Evolutionary conservation across 371 early-diverging fungal genomes (phyloP).

Genomic region (Blakeslea trispora): DNA sequence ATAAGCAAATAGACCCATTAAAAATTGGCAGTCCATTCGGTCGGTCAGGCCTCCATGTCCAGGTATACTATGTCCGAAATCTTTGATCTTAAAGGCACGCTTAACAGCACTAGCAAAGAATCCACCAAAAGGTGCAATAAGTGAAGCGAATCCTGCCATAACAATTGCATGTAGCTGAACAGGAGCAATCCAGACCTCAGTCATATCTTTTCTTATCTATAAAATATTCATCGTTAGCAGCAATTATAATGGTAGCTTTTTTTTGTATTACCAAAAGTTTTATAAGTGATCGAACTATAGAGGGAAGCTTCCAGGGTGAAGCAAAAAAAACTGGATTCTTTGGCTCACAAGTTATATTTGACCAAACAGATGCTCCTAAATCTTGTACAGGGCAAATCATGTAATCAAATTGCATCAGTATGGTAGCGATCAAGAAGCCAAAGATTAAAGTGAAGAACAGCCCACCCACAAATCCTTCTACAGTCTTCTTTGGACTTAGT

Average conservation of each 20-base stretch:
- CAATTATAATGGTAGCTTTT: no score
- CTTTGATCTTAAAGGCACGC: constrained; percentile 98
- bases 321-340: constrained; percentile 50
- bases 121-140: constrained; percentile 99
- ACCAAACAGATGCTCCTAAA: constrained; percentile 50
- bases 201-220: constrained; percentile 29
- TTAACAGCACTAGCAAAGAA: constrained; percentile 99
- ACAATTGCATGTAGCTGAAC: constrained; percentile 89
- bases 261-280: constrained; percentile 29
- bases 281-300: constrained; percentile 22
- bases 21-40: constrained; percentile 97
- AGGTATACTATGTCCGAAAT: constrained; percentile 98
- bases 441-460: constrained; percentile 86
- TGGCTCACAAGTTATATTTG: constrained; percentile 42
- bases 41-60: constrained; percentile 99
- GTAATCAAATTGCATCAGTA: constrained; percentile 70
- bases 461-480: constrained; percentile 98
- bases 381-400: constrained; percentile 84
- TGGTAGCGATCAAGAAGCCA: constrained; percentile 74
- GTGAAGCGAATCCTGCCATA: constrained; percentile 93
- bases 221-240: no score
- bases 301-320: constrained; percentile 46
- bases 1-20: constrained; percentile 96
- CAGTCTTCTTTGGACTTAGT: constrained; percentile 99
- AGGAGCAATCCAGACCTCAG: constrained; percentile 64